Base-by-base conservation (phyloP, 2,329 filamentous ascomycete genomes). In the Colletotrichum sp. region DNA sequence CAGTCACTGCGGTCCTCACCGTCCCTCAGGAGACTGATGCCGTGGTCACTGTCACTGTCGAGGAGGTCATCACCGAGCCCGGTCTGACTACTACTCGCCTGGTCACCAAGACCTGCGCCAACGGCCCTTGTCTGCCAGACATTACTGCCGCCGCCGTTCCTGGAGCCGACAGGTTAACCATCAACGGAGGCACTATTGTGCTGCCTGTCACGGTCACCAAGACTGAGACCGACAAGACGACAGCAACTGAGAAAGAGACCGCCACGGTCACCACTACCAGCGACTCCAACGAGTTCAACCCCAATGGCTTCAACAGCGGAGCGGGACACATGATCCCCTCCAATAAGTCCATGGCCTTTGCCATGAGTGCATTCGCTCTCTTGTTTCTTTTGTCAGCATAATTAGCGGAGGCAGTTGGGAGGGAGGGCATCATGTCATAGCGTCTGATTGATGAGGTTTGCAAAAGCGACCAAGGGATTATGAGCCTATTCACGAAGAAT, bases 1-100 rank as follows among this genome's bases (percentile, higher is more conserved):
- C 71, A 13, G 34, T 75, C 39, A 75, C 66, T 24, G 75, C 72
- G 5, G 62, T 75, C 12, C 75, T 77, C 24, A 77, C 75, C 7
- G 36, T 77, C 0, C 71, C 75, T 18, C 57, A 73, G 6, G 26
- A 16, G 28, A 69, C 73, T 12, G 70, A 76, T 24, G 70, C 28
- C 13, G 64, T 73, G 24, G 34, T 76, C n/a, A 76, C 73, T 2
- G 32, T 34, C n/a, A 73, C 73, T 7, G 15, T 57, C 21, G 16
- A 69, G 21, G n/a, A 76, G 64, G 44, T 62, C 32, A 13, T 76
- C 64, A 69, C 59, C 16, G 64, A 36, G 24, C 44, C 64, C 7
- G 64, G 28, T 21, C 28, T 76, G 64, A 69, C 70, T 8, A 69
- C 57, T 18, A 76, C 73, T 9, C 70, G 70, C 28, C 52, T 66